Conservation (phyloP, 2,329 filamentous ascomycete genomes). For the Botrytis squamosa region DNA sequence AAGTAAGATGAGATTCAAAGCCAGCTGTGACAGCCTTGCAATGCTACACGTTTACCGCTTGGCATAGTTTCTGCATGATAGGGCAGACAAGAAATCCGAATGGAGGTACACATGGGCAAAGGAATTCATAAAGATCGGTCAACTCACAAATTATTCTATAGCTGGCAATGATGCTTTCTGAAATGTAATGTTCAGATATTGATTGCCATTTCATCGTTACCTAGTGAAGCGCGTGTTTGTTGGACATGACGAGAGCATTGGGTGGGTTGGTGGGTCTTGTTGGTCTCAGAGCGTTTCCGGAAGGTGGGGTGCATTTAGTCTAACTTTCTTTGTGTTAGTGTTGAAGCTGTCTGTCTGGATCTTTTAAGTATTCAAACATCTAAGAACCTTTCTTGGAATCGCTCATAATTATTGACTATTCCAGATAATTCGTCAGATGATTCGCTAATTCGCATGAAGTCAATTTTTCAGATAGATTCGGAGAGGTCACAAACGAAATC, state of each 20-base stretch:
- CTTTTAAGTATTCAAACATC: background rate
- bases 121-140: background rate
- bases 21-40: background rate
- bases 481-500: background rate
- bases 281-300: background rate
- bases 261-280: background rate
- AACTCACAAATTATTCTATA: background rate
- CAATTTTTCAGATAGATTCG: background rate
- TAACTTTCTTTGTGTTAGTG: conserved; percentile 8
- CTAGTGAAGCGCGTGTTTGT: conserved; percentile 9
- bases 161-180: background rate
- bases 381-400: too few relatives aligned
- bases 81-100: background rate
- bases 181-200: background rate
- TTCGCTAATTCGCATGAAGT: background rate
- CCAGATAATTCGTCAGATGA: background rate
- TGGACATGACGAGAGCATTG: conserved; percentile 7
- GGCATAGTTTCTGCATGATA: background rate
- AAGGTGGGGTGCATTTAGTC: conserved; percentile 11
- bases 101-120: background rate
- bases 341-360: background rate
- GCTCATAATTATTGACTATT: background rate
- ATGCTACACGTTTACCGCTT: conserved; percentile 6
- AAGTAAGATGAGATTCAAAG: background rate
- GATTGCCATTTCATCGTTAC: background rate